phyloP scores from a whole-genome alignment of 768 basidiomycete genomes.

The Serendipita sp. region DNA sequence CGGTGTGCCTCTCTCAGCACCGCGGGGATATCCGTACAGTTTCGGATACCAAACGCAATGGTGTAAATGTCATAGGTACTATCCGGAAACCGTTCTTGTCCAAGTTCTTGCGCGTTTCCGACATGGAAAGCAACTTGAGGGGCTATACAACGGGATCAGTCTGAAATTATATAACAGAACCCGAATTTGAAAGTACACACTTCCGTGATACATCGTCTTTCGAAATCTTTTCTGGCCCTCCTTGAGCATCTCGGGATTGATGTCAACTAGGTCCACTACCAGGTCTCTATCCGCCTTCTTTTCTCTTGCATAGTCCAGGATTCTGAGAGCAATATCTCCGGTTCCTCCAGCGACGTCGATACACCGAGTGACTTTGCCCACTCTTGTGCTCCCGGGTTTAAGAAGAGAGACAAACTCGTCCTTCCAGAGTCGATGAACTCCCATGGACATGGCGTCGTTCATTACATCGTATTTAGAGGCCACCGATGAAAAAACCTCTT shows the following conservation, averaged over 20 bases:
- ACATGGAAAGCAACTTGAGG: conserved; percentile 87
- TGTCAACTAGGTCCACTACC: conserved; percentile 77
- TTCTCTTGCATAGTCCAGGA: conserved; percentile 80
- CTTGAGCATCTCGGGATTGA: conserved; percentile 88
- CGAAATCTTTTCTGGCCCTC: conserved; percentile 84
- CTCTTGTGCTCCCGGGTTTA: conserved; percentile 44
- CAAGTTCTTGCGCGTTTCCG: conserved; percentile 77
- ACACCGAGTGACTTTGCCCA: conserved; percentile 52
- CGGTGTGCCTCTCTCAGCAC: conserved; percentile 82
- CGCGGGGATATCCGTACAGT: conserved; percentile 82
- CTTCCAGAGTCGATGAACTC: conserved; percentile 95
- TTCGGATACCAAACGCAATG: conserved; percentile 95
- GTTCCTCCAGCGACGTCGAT: conserved; percentile 97
- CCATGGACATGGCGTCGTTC: conserved; percentile 98
- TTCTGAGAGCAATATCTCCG: conserved; percentile 88
- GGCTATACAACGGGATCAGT: conserved; percentile 29
- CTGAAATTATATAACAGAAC: not conserved
- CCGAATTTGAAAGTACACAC: conserved; percentile 28
- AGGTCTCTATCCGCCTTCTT: conserved; percentile 82
- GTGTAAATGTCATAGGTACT: conserved; percentile 92
- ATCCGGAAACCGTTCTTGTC: conserved; percentile 47
- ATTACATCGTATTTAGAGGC: conserved; percentile 91
- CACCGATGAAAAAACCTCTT: conserved; percentile 87
- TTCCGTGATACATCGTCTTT: conserved; percentile 96
- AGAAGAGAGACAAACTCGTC: conserved; percentile 66